These are phyloP conservation scores for Cyberlindnera veronae DNA, from an alignment of 805 yeast species.

Conservation along the genomic window DNA sequence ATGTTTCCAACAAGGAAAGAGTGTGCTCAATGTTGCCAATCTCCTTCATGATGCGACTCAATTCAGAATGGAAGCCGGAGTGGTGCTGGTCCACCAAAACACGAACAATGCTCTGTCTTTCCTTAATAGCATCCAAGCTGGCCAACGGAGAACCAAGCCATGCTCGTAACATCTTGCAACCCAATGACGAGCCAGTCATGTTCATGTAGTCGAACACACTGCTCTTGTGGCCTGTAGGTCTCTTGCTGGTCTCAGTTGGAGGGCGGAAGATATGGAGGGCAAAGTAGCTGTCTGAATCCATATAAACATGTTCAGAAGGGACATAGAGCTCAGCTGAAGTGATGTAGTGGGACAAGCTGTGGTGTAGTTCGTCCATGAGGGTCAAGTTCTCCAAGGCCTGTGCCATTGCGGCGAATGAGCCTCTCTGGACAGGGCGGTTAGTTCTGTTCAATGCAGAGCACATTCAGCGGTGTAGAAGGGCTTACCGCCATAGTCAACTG, in stretches of 20 bases:
- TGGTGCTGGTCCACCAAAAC: conserved; percentile 24
- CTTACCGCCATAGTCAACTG: conserved; percentile 12
- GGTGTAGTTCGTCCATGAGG: conserved; percentile 1
- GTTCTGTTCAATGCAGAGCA: background rate
- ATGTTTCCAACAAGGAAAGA: conserved; percentile 20
- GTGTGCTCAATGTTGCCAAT: conserved; percentile 30
- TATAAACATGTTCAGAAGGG: conserved; percentile 18
- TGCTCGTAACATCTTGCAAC: conserved; percentile 28
- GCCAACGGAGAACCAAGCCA: conserved; percentile 37
- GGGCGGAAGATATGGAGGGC: conserved; percentile 26
- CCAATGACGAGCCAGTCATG: conserved; percentile 28
- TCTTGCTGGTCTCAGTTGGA: conserved; percentile 6
- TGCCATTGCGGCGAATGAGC: conserved; percentile 6
- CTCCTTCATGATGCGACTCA: conserved; percentile 22
- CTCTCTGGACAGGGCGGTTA: conserved; percentile 2
- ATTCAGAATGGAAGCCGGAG: conserved; percentile 18
- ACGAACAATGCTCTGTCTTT: conserved; percentile 30
- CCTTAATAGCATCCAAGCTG: conserved; percentile 25
- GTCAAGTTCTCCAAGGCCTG: conserved; percentile 4
- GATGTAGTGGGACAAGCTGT: conserved; percentile 1
- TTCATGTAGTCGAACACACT: conserved; percentile 24
- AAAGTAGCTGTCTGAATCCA: conserved; percentile 30
- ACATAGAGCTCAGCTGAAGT: conserved; percentile 3
- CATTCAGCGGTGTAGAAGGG: background rate
- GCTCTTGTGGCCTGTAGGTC: conserved; percentile 10